Percentiles rank a stretch among this genome's conserved stretches.
Evolutionary conservation across 139 green algal genomes (phyloP).

Genomic region (Desmodesmus armatus): DNA sequence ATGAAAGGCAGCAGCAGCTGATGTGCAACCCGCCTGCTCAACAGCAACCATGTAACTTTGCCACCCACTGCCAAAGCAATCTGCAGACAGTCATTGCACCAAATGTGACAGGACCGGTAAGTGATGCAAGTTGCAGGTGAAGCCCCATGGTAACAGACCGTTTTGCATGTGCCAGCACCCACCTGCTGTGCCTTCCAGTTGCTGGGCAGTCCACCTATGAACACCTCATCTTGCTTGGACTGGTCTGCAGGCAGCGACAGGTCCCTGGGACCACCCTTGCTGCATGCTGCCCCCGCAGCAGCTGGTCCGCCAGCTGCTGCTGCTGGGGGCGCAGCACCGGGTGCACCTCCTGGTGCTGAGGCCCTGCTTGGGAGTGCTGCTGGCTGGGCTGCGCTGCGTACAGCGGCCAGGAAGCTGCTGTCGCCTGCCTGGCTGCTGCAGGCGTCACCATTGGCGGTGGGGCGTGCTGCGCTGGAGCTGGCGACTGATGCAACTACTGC

Average conservation of each 20-base stretch:
- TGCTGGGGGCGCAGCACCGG: background rate
- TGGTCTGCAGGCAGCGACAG: conserved; percentile 17
- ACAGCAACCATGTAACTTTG: no score
- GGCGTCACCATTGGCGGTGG: background rate
- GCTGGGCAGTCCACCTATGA: conserved; percentile 25
- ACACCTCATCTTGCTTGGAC: conserved; percentile 35
- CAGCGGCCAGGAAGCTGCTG: conserved; percentile 9
- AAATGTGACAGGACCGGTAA: background rate
- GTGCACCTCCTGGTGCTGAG: background rate
- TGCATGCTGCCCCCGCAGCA: background rate
- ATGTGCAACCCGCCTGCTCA: background rate
- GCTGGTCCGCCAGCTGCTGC: background rate
- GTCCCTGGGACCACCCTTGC: background rate
- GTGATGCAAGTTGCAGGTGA: background rate
- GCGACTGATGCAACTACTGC: conserved; percentile 20
- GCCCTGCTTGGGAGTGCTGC: background rate
- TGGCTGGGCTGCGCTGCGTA: background rate
- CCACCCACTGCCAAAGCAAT: background rate
- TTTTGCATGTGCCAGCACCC: background rate
- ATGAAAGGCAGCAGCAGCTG: background rate
- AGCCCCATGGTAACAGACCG: background rate
- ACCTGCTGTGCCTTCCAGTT: conserved; percentile 37
- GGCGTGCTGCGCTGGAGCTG: background rate
- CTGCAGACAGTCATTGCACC: background rate
- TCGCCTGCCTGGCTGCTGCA: background rate